Base-by-base conservation (phyloP, 192 early-diverging fungal genomes). In the Helicostylum pulchrum region DNA sequence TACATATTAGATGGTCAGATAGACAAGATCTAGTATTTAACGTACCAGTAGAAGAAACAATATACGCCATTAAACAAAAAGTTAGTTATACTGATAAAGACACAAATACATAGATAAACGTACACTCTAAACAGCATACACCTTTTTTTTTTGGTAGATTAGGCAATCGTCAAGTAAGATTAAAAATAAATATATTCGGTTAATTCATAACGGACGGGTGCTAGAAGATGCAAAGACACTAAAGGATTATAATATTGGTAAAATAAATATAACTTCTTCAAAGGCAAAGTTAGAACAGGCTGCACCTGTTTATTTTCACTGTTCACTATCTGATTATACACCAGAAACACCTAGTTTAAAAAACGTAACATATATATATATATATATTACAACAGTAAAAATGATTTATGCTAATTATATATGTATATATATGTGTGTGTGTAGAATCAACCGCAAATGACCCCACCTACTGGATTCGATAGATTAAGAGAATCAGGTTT, bases 401-500 rank as follows among this genome's bases (percentile, higher is more conserved):
- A 46, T 15, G 15, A 30, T 10, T 14, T 14, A 26, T 12, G 3
- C 2, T 2, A 0, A 8, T 3, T 26, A 6, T 23, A 26, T 14
- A 14, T 31, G 48, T 1, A 53, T 36, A 0, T 43, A 36, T 10
- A 56, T 14, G 1, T 39, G 61, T 5, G 44, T 47, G 26, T 26
- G 26, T 14, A 80, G 45, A 62, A 62, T 45, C 67, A 74, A 17
- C 68, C 74, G 15, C 80, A 74, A 44, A 67, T 76, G 26, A 77
- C 72, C 1, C 78, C 76, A 23, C 53, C 75, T 9, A 78, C 66
- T 50, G 83, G 83, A 4, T 85, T 85, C 49, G 83, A 85, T 63
- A 75, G 83, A n/a, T 49, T 85, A 31, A 67, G 78, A 53, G 83
- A 82, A 47, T 75, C 78, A 30, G 83, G 83, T 1, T 85, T 85